Conservation (phyloP, 495 filamentous ascomycete genomes). For the Massariosphaeria phaeospora region DNA sequence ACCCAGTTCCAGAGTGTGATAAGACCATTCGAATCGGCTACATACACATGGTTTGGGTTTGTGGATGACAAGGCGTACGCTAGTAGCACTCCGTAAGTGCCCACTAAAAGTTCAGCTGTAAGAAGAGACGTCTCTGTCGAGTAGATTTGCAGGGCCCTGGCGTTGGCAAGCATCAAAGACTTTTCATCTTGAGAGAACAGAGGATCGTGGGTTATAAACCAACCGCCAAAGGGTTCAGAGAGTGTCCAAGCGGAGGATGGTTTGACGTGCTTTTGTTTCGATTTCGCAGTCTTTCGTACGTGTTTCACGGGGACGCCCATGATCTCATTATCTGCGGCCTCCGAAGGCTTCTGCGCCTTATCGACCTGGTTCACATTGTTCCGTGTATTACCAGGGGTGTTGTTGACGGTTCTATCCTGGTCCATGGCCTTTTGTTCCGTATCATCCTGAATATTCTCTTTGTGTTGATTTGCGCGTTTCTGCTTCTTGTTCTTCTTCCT, state of each 20-base stretch:
- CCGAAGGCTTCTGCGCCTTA: too few species aligned
- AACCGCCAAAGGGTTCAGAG: conserved; percentile 60
- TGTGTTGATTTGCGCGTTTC: not conserved
- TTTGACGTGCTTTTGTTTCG: too few species aligned
- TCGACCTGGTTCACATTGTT: too few species aligned
- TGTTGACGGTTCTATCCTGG: too few species aligned
- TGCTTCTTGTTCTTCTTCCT: not conserved
- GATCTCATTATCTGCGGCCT: too few species aligned
- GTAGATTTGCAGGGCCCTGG: conserved; percentile 69
- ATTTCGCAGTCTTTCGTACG: too few species aligned
- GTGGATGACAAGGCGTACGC: conserved; percentile 57
- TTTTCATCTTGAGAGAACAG: conserved; percentile 75
- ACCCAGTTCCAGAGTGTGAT: conserved; percentile 76
- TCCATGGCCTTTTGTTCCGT: too few species aligned
- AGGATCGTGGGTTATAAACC: conserved; percentile 69
- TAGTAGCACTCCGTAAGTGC: conserved; percentile 42
- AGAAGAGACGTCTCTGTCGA: conserved; percentile 75
- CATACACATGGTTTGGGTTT: conserved; percentile 58
- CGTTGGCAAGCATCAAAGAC: conserved; percentile 67
- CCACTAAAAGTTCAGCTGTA: conserved; percentile 52
- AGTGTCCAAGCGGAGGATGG: conserved; percentile 56
- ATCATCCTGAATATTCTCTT: too few species aligned
- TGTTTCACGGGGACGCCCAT: too few species aligned
- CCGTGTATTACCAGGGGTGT: too few species aligned
- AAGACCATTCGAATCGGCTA: conserved; percentile 60